Evolutionary conservation across 805 yeast genomes (phyloP).

Genomic region (Barnettozyma vustinii): DNA sequence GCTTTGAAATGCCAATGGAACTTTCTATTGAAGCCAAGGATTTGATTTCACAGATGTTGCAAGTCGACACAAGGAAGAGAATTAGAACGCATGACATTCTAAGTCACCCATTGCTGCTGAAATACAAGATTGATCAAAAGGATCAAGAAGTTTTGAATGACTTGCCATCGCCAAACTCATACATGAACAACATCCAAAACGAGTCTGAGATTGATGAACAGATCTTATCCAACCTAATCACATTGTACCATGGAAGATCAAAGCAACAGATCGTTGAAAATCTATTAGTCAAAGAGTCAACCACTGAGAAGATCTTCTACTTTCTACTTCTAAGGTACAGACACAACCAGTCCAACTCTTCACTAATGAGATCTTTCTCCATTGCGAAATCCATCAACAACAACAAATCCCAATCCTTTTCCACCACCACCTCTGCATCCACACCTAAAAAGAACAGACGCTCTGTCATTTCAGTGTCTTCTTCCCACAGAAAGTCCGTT

Average conservation of each 20-base stretch:
- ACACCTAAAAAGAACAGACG: conserved; percentile 36
- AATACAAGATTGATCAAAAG: conserved; percentile 39
- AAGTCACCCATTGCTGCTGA: conserved; percentile 70
- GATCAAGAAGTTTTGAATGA: conserved; percentile 25
- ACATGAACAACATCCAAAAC: conserved; percentile 20
- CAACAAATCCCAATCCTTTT: conserved; percentile 9
- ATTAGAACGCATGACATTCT: conserved; percentile 63
- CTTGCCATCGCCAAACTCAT: conserved; percentile 28
- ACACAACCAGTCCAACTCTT: conserved; percentile 48
- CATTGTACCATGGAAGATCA: conserved; percentile 75
- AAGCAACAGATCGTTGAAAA: conserved; percentile 49
- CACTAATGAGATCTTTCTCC: conserved; percentile 26
- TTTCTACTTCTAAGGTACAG: conserved; percentile 69
- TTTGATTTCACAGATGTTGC: conserved; percentile 58
- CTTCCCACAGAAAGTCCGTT: conserved; percentile 45
- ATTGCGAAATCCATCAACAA: conserved; percentile 26
- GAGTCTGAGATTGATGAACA: conserved; percentile 61
- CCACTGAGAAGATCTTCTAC: conserved; percentile 78
- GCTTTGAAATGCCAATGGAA: conserved; percentile 63
- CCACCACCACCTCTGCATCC: conserved; percentile 10
- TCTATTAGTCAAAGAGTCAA: conserved; percentile 49
- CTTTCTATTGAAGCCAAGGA: conserved; percentile 62
- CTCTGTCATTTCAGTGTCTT: conserved; percentile 39
- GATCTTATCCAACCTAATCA: conserved; percentile 68
- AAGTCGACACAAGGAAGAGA: conserved; percentile 67